Percentiles rank a stretch among this genome's conserved stretches.
These are phyloP conservation scores for Melampsora abietis-canadensis DNA, from an alignment of 1,284 basidiomycete genomes.

Conservation along the genomic window DNA sequence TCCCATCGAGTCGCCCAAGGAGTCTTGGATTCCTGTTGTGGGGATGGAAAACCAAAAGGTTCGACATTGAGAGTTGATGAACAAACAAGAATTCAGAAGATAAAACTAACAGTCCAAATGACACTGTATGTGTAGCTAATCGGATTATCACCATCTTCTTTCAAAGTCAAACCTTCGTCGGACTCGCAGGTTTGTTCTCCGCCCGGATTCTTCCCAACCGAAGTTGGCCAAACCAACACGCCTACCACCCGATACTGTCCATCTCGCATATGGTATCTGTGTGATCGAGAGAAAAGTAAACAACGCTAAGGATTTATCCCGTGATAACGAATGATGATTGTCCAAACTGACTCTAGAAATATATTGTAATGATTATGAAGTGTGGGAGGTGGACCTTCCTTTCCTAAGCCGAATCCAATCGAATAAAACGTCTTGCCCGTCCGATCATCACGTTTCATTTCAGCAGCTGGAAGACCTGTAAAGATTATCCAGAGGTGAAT, in stretches of 20 bases:
- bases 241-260: constrained; percentile 72
- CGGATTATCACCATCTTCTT: constrained; percentile 63
- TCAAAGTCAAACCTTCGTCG: constrained; percentile 60
- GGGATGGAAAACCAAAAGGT: neutral
- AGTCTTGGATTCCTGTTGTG: constrained; percentile 65
- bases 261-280: constrained; percentile 74
- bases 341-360: constrained; percentile 62
- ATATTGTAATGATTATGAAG: constrained; percentile 90
- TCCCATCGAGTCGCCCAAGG: constrained; percentile 88
- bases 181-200: constrained; percentile 44
- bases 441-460: constrained; percentile 72
- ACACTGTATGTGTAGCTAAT: constrained; percentile 86
- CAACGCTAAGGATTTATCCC: neutral
- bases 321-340: neutral
- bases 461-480: constrained; percentile 84
- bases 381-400: constrained; percentile 58
- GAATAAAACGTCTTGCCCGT: constrained; percentile 75
- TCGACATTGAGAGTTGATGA: neutral
- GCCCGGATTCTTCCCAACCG: constrained; percentile 56
- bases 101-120: constrained; percentile 69
- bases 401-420: constrained; percentile 55
- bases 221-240: constrained; percentile 83
- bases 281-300: neutral
- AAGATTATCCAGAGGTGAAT: constrained; percentile 58
- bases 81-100: neutral